Percentiles rank a stretch among this genome's conserved stretches.
phyloP scores from a whole-genome alignment of 2,329 filamentous ascomycete species.

The Pyrenophora tritici-repentis region DNA sequence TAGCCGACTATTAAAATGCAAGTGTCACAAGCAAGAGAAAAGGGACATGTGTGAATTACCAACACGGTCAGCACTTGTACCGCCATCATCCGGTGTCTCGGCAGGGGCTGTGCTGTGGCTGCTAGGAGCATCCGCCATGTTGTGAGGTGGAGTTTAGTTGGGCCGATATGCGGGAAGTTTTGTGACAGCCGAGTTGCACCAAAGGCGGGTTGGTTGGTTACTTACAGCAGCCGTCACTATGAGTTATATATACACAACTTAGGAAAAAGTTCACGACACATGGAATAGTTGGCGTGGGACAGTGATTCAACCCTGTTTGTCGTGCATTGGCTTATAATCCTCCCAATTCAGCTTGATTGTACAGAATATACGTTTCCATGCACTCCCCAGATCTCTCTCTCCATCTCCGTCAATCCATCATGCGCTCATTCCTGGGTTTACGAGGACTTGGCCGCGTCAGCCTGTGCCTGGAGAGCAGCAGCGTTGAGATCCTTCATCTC shows the following conservation, averaged over 20 bases:
- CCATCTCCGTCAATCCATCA: conserved; percentile 10
- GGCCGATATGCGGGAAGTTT: conserved; percentile 39
- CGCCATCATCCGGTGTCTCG: conserved; percentile 11
- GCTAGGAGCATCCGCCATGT: conserved; percentile 39
- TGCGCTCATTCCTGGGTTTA: conserved; percentile 16
- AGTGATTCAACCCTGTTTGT: conserved; percentile 26
- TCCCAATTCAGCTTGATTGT: conserved; percentile 37
- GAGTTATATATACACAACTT: neutral
- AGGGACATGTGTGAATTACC: conserved; percentile 6
- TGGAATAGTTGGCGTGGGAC: neutral
- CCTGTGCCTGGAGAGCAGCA: conserved; percentile 55
- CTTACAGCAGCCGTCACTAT: too few species aligned
- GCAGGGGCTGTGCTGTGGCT: conserved; percentile 31
- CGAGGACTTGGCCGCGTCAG: conserved; percentile 53
- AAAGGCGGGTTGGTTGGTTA: neutral
- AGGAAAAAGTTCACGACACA: conserved; percentile 3
- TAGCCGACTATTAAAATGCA: too few species aligned
- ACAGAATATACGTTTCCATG: conserved; percentile 45
- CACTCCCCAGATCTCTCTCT: conserved; percentile 16
- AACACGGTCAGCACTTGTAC: conserved; percentile 21
- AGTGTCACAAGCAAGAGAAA: too few species aligned
- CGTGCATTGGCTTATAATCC: conserved; percentile 36
- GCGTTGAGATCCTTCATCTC: conserved; percentile 73
- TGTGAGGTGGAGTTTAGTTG: conserved; percentile 41
- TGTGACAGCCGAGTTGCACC: conserved; percentile 27